Evolutionary conservation across 148 eudicot genomes (phyloP).

Genomic region (Rhododendron mucronatum): DNA sequence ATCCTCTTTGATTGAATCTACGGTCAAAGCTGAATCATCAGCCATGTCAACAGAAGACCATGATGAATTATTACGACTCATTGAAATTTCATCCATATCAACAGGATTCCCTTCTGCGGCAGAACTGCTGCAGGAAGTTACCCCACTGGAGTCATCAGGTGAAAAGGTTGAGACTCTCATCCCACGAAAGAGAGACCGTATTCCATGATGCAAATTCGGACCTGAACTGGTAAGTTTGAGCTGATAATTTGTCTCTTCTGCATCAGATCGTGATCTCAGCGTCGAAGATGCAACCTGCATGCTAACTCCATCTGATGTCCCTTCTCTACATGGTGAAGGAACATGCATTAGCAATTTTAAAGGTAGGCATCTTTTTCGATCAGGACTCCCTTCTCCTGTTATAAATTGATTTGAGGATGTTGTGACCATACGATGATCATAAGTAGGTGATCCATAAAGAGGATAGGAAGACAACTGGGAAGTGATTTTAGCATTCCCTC

Average conservation of each 20-base stretch:
- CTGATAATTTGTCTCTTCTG: slow-evolving; percentile 17
- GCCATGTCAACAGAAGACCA: slow-evolving; percentile 24
- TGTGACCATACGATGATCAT: background rate
- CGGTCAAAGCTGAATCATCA: slow-evolving; percentile 11
- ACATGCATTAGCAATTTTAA: background rate
- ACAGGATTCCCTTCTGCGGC: slow-evolving; percentile 18
- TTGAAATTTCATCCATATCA: slow-evolving; percentile 18
- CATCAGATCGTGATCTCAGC: slow-evolving; percentile 19
- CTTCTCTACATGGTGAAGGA: slow-evolving; percentile 25
- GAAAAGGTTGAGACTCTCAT: slow-evolving; percentile 8
- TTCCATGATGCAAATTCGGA: slow-evolving; percentile 13
- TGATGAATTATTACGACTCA: slow-evolving; percentile 19
- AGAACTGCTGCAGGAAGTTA: slow-evolving; percentile 21
- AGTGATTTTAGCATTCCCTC: background rate
- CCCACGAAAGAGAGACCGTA: slow-evolving; percentile 17
- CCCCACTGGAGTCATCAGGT: slow-evolving; percentile 4
- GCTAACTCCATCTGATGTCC: slow-evolving; percentile 23
- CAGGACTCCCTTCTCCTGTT: too few species aligned
- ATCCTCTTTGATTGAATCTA: background rate
- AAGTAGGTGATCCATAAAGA: background rate
- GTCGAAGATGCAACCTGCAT: slow-evolving; percentile 8
- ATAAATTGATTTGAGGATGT: slow-evolving; percentile 28
- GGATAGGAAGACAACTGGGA: background rate
- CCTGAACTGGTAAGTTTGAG: background rate
- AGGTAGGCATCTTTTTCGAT: too few species aligned